Conservation (phyloP, 495 filamentous ascomycete species). For the Aspergillus egyptiacus region DNA sequence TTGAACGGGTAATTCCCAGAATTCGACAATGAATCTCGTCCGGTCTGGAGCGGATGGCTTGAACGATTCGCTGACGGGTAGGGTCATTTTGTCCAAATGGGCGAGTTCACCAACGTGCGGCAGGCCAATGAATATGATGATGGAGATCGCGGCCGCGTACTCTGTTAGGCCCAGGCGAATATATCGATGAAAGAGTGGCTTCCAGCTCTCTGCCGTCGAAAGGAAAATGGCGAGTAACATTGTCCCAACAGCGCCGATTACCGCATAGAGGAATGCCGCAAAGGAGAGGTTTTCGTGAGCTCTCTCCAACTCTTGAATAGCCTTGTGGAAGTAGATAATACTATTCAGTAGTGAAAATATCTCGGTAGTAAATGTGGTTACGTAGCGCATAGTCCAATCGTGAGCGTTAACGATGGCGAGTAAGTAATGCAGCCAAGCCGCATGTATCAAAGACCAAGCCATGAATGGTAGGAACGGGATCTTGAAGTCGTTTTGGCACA, state of each 20-base stretch:
- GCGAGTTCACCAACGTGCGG: slow-evolving; percentile 61
- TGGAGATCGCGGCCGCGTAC: slow-evolving; percentile 67
- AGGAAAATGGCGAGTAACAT: slow-evolving; percentile 62
- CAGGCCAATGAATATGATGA: slow-evolving; percentile 62
- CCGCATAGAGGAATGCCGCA: slow-evolving; percentile 63
- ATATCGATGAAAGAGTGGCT: slow-evolving; percentile 60
- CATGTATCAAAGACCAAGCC: slow-evolving; percentile 69
- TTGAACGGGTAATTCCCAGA: slow-evolving; percentile 55
- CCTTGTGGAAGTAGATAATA: slow-evolving; percentile 73
- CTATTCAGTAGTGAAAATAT: slow-evolving; percentile 67
- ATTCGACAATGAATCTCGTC: slow-evolving; percentile 55
- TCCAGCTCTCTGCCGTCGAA: slow-evolving; percentile 59
- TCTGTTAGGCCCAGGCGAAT: slow-evolving; percentile 59
- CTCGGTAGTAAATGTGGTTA: slow-evolving; percentile 65
- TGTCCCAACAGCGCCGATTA: slow-evolving; percentile 64
- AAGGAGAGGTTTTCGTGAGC: slow-evolving; percentile 54
- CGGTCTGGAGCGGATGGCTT: slow-evolving; percentile 54
- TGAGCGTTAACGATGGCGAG: slow-evolving; percentile 68
- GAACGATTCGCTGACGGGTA: slow-evolving; percentile 54
- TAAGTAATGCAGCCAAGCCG: slow-evolving; percentile 64
- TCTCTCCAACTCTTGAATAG: slow-evolving; percentile 61
- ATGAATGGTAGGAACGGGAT: slow-evolving; percentile 65
- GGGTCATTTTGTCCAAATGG: slow-evolving; percentile 54
- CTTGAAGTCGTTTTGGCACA: slow-evolving; percentile 56
- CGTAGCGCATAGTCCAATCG: slow-evolving; percentile 74